Conservation (phyloP, 306 rosid genomes). For the Pyrus bretschneideri region DNA sequence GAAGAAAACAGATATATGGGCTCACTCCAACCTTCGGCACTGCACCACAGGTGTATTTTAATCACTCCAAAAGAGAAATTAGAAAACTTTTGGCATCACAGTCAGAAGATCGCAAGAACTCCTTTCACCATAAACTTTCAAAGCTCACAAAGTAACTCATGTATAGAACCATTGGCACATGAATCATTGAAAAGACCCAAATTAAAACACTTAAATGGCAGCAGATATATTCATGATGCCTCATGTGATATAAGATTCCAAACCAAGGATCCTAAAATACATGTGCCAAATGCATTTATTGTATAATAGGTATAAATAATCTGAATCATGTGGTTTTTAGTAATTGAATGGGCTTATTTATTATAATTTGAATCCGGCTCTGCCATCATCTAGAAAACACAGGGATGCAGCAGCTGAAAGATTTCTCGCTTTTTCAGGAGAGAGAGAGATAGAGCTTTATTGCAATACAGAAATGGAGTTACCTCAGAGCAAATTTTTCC, state of each 20-base stretch:
- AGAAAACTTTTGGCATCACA: neutral
- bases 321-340: neutral
- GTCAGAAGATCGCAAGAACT: neutral
- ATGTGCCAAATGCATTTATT: neutral
- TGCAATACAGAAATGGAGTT: neutral
- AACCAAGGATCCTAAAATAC: neutral
- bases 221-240: neutral
- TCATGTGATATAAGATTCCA: neutral
- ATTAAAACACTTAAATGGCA: neutral
- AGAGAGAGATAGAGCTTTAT: neutral
- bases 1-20: neutral
- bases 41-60: no score
- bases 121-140: neutral
- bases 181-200: neutral
- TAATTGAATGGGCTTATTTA: neutral
- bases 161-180: neutral
- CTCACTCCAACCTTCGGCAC: no score
- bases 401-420: neutral
- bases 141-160: neutral
- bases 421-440: neutral
- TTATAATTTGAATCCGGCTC: neutral
- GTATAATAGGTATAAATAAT: neutral
- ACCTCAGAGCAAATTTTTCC: constrained; percentile 90
- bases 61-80: no score
- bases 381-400: neutral